These are phyloP conservation scores for Torulaspora delbrueckii DNA, from an alignment of 805 yeast species.

Conservation along the genomic window DNA sequence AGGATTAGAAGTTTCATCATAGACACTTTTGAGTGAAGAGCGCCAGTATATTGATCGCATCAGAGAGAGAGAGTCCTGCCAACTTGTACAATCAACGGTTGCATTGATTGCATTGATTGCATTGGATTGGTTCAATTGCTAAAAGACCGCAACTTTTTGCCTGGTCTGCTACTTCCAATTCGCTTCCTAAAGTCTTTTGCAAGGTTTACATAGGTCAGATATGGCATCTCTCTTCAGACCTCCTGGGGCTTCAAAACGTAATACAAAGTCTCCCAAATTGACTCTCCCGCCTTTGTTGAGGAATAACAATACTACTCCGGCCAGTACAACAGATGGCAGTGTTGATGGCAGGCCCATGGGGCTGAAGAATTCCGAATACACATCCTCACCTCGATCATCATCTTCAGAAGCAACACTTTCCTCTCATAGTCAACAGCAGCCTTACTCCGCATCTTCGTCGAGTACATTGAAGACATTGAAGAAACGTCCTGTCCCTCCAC, in stretches of 20 bases:
- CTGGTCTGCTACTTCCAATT: neutral
- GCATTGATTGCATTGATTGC: neutral
- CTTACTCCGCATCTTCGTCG: conserved; percentile 28
- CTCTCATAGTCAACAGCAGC: conserved; percentile 14
- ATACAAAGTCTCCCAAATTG: conserved; percentile 41
- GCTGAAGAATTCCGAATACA: conserved; percentile 10
- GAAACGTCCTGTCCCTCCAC: conserved; percentile 33
- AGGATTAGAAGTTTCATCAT: neutral
- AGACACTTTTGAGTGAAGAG: neutral
- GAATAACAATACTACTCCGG: conserved; percentile 14
- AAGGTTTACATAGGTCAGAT: neutral
- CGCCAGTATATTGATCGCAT: too few relatives aligned
- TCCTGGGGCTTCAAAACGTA: conserved; percentile 40
- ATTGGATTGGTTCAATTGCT: neutral
- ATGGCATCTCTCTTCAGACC: conserved; percentile 38
- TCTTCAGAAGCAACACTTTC: conserved; percentile 18
- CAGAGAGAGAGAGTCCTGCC: too few relatives aligned
- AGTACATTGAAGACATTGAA: conserved; percentile 25
- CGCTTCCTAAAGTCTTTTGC: neutral
- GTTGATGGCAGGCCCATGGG: conserved; percentile 9
- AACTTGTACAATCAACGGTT: too few relatives aligned
- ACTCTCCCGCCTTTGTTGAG: conserved; percentile 39
- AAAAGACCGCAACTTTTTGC: neutral
- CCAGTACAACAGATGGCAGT: conserved; percentile 1
- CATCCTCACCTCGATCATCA: conserved; percentile 14